Conservation (phyloP, 2,329 filamentous ascomycete species). For the Coccinonectria pachysandricola region DNA sequence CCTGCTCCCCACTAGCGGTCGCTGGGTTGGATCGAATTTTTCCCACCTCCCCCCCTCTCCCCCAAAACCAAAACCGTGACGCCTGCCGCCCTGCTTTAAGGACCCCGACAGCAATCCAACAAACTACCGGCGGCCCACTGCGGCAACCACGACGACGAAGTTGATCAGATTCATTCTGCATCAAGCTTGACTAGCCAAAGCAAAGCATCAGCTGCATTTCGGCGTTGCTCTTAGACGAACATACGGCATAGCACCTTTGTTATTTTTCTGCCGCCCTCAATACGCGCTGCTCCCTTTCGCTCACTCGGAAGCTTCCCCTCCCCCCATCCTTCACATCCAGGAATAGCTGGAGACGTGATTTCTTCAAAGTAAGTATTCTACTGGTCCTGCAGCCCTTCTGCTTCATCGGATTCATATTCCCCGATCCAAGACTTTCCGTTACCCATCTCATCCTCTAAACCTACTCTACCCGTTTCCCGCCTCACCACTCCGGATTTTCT, state of each 20-base stretch:
- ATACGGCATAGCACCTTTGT: conserved; percentile 10
- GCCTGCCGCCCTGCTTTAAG: conserved; percentile 17
- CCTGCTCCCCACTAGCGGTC: conserved; percentile 13
- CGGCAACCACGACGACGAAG: conserved; percentile 24
- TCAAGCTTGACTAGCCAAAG: no score
- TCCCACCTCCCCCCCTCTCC: conserved; percentile 7
- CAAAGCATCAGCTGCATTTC: no score
- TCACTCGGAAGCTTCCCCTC: conserved; percentile 5
- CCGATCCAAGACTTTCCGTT: no score
- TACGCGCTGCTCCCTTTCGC: no score
- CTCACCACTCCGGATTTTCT: conserved; percentile 14
- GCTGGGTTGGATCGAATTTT: conserved; percentile 10
- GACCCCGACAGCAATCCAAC: conserved; percentile 18
- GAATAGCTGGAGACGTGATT: conserved; percentile 24
- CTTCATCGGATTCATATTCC: no score
- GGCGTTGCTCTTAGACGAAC: no score
- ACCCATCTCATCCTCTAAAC: conserved; percentile 11
- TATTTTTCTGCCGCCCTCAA: conserved; percentile 7
- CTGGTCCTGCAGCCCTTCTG: no score
- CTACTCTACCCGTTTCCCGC: conserved; percentile 7
- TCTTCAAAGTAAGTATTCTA: conserved; percentile 29
- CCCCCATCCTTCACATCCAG: no score
- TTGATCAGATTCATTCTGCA: no score
- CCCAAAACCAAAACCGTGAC: conserved; percentile 13
- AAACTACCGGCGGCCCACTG: conserved; percentile 20